Percentiles rank a stretch among this genome's conserved stretches.
Evolutionary conservation across 305 asterid species (phyloP).

Genomic region (Caryopteris hybrid): DNA sequence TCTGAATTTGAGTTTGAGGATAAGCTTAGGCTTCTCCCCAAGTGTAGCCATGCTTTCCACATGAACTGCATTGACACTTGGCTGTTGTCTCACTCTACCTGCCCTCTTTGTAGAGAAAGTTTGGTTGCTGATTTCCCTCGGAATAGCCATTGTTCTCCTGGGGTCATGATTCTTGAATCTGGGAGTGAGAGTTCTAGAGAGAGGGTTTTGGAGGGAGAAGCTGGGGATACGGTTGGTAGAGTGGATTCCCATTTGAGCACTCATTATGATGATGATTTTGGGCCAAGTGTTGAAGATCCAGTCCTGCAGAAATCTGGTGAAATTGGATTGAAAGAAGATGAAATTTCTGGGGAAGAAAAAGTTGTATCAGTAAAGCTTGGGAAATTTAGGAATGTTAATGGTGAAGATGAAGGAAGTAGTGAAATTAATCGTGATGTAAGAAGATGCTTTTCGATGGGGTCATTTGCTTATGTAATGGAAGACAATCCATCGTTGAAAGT

Average conservation of each 20-base stretch:
- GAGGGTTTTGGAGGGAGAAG: constrained; percentile 30
- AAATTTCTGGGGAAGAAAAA: constrained; percentile 25
- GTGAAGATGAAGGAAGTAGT: constrained; percentile 22
- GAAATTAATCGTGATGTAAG: constrained; percentile 42
- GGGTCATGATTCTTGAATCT: constrained; percentile 66
- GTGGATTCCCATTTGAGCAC: not conserved
- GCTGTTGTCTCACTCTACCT: constrained; percentile 57
- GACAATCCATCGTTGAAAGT: constrained; percentile 54
- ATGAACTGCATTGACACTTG: constrained; percentile 56
- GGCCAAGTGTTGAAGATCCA: not conserved
- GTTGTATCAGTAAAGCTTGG: constrained; percentile 73
- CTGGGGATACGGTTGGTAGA: not conserved
- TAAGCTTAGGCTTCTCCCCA: constrained; percentile 48
- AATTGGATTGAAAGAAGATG: constrained; percentile 34
- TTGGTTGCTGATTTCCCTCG: constrained; percentile 48
- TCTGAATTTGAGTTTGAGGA: constrained; percentile 48
- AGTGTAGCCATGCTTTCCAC: constrained; percentile 64
- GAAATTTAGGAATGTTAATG: constrained; percentile 49
- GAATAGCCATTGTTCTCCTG: constrained; percentile 39
- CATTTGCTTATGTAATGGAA: constrained; percentile 74
- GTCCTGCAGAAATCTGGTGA: constrained; percentile 33
- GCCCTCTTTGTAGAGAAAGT: constrained; percentile 53
- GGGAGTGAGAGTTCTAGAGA: constrained; percentile 54
- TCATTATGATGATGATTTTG: constrained; percentile 16
- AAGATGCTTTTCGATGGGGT: constrained; percentile 85